Percentiles rank a stretch among this genome's conserved stretches.
Evolutionary conservation across 768 basidiomycete genomes (phyloP).

Genomic region (Mycena chlorophos): DNA sequence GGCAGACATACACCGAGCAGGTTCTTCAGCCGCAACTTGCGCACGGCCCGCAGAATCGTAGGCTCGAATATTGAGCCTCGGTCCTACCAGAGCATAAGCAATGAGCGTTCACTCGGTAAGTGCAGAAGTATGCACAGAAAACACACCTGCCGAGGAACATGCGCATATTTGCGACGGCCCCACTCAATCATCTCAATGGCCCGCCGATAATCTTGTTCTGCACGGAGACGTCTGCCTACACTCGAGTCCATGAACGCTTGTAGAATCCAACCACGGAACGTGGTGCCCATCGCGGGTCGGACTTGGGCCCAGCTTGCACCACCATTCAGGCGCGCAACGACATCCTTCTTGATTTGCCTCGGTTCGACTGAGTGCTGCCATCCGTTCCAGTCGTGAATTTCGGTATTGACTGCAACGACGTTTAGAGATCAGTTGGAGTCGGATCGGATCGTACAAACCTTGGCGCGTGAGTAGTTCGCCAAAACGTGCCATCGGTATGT

Average conservation of each 20-base stretch:
- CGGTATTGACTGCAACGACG: conserved; percentile 31
- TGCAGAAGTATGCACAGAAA: not conserved
- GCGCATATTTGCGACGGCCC: conserved; percentile 40
- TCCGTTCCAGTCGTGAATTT: conserved; percentile 27
- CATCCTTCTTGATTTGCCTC: conserved; percentile 34
- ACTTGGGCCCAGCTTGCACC: conserved; percentile 28
- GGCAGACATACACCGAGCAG: conserved; percentile 33
- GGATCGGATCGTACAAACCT: conserved; percentile 26
- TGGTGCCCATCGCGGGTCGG: conserved; percentile 10
- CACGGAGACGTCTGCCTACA: conserved; percentile 18
- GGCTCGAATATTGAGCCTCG: conserved; percentile 44
- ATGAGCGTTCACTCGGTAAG: too few relatives aligned
- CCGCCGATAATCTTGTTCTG: conserved; percentile 39
- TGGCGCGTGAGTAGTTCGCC: conserved; percentile 37
- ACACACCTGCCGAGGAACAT: conserved; percentile 31
- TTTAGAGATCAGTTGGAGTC: not conserved
- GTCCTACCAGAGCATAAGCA: conserved; percentile 21
- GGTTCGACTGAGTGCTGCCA: conserved; percentile 39
- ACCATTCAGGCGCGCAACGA: conserved; percentile 28
- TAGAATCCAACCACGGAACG: conserved; percentile 15
- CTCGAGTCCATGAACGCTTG: conserved; percentile 10
- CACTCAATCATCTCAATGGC: conserved; percentile 44
- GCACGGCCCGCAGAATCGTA: conserved; percentile 45
- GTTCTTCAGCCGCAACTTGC: conserved; percentile 32
- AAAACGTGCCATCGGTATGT: conserved; percentile 35